Percentiles rank a stretch among this genome's conserved stretches.
phyloP scores from a whole-genome alignment of 164 flowering plant genomes.

The Dillenia turbinata region DNA sequence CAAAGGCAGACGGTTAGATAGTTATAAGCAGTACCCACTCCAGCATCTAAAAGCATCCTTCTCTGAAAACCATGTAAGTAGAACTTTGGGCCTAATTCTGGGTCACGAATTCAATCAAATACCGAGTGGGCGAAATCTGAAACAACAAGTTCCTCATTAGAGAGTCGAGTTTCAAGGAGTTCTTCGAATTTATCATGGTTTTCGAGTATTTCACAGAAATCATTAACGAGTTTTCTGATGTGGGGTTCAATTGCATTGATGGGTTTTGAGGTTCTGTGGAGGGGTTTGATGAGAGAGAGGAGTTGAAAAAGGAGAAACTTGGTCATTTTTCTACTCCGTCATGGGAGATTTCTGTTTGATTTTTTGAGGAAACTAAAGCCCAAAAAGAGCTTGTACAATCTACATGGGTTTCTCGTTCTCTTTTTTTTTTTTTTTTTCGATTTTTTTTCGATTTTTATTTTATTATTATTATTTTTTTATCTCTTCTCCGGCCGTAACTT shows the following conservation, averaged over 20 bases:
- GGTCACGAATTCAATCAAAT: slow-evolving; percentile 44
- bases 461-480: too few relatives aligned
- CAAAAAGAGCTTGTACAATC: too few relatives aligned
- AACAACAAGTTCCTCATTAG: slow-evolving; percentile 28
- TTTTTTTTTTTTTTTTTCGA: too few relatives aligned
- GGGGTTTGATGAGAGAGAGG: slow-evolving; percentile 56
- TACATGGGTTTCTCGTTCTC: too few relatives aligned
- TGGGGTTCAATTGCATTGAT: slow-evolving; percentile 11
- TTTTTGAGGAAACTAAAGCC: neutral
- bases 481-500: too few relatives aligned
- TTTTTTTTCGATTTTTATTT: too few relatives aligned
- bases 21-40: slow-evolving; percentile 50
- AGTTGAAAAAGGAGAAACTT: slow-evolving; percentile 7
- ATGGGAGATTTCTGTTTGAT: too few relatives aligned
- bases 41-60: slow-evolving; percentile 58
- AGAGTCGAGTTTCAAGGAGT: slow-evolving; percentile 31
- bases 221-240: slow-evolving; percentile 31
- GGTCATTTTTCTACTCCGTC: too few relatives aligned
- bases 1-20: slow-evolving; percentile 62
- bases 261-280: slow-evolving; percentile 21
- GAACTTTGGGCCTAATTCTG: slow-evolving; percentile 50
- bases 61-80: slow-evolving; percentile 37
- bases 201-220: slow-evolving; percentile 35
- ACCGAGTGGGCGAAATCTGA: slow-evolving; percentile 55
- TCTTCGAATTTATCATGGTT: slow-evolving; percentile 39